Evolutionary conservation across 2,329 filamentous ascomycete species (phyloP), one percentile per base, ranked within the genome.

Genomic region (Fusarium chuoi): DNA sequence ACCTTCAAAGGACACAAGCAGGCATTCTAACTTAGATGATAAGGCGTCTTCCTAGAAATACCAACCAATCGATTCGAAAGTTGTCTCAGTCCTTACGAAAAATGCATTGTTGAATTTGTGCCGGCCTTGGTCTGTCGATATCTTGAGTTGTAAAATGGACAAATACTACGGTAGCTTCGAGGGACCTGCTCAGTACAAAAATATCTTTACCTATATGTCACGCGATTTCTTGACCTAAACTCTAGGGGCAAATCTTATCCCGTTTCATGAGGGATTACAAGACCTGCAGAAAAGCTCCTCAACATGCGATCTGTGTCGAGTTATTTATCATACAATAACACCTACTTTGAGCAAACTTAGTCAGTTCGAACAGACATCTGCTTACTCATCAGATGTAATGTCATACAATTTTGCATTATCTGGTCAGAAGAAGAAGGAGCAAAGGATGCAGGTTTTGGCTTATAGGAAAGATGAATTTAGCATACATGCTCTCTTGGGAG

Each of bases 341-440:
- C 36, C 13, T 13, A n/a, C 5, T 38, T 30, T 4, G 20, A 24
- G 0, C 17, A 20, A 14, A 9, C 30, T 36, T 58, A 14, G 35
- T 4, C 13, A 0, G 13, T 10, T 35, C 3, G 52, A 28, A 13
- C 3, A 15, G 10, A 24, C 11, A 3, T 38, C 3, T 0, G 4
- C 6, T 24, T 9, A 20, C 9, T 14, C 22, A n/a, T n/a, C 28
- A 11, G 28, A 33, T 18, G 4, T 12, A 22, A 24, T 12, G 17
- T 14, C 5, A 20, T 33, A 33, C 11, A 42, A 24, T 3, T 3
- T 61, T 2, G 42, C 36, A 5, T 12, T 61, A 2, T 45, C 7
- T 8, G 56, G 56, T 1, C 22, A 35, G 7, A 2, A 8, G 0
- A 38, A 6, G 0, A 10, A 45, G 4, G 22, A 65, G n/a, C n/a